phyloP scores from a whole-genome alignment of 2,329 filamentous ascomycete genomes.

The Elsinoe ampelina region DNA sequence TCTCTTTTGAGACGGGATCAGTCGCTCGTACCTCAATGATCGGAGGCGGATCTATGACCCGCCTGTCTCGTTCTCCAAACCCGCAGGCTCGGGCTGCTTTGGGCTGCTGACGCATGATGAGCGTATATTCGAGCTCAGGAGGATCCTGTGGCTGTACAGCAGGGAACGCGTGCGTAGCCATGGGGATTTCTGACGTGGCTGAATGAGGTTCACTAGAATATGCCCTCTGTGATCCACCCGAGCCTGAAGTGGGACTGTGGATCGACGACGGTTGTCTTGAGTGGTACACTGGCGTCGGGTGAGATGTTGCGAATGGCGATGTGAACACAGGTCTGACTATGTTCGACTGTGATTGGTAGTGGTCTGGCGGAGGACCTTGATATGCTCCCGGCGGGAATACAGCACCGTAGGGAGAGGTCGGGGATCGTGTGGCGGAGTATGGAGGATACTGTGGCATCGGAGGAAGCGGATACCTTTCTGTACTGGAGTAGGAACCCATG shows the following conservation, averaged over 20 bases:
- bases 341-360: neutral
- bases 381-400: neutral
- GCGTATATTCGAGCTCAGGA: slow-evolving; percentile 33
- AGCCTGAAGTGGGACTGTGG: slow-evolving; percentile 16
- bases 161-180: slow-evolving; percentile 23
- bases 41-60: slow-evolving; percentile 74
- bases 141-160: slow-evolving; percentile 13
- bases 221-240: slow-evolving; percentile 20
- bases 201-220: slow-evolving; percentile 19
- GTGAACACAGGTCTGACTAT: slow-evolving; percentile 5
- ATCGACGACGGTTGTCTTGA: slow-evolving; percentile 19
- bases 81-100: slow-evolving; percentile 70
- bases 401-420: neutral
- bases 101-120: slow-evolving; percentile 67
- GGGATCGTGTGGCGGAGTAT: neutral
- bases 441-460: slow-evolving; percentile 1
- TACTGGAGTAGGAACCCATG: neutral
- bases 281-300: neutral
- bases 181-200: slow-evolving; percentile 25
- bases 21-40: slow-evolving; percentile 58
- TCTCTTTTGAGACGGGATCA: slow-evolving; percentile 48
- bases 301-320: neutral
- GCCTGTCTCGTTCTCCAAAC: slow-evolving; percentile 71
- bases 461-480: neutral
- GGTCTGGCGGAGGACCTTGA: neutral